A percentile compares a stretch with the other conserved stretches of the same genome.
Conservation (phyloP, 306 rosid genomes). For the Lathyrus sativus region DNA sequence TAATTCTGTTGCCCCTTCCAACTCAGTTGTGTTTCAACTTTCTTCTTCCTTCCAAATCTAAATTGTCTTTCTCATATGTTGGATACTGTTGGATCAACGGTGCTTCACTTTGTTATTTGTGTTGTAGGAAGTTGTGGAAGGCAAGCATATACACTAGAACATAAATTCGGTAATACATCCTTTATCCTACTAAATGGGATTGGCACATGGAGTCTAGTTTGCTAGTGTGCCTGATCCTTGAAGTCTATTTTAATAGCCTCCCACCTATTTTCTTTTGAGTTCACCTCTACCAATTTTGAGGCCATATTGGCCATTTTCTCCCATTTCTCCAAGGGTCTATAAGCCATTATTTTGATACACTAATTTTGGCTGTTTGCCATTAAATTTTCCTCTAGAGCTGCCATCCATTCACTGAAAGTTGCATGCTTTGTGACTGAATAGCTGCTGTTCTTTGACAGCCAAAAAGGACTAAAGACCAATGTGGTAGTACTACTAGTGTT, state of each 20-base stretch:
- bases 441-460: too few species aligned
- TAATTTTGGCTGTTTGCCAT: neutral
- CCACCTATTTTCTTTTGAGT: neutral
- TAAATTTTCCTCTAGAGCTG: neutral
- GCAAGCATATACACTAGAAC: neutral
- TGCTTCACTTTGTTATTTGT: neutral
- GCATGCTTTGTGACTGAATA: constrained; percentile 13
- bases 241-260: neutral
- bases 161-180: neutral
- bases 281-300: neutral
- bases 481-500: neutral
- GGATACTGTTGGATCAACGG: neutral
- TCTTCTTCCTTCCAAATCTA: constrained; percentile 8
- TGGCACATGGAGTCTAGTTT: constrained; percentile 10
- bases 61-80: neutral
- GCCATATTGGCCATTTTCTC: neutral
- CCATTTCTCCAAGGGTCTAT: neutral
- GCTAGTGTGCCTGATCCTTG: neutral
- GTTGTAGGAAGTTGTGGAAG: neutral
- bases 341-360: constrained; percentile 1
- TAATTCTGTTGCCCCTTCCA: neutral
- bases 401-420: neutral
- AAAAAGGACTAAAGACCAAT: too few species aligned
- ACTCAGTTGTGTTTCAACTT: neutral
- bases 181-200: neutral